Conservation (phyloP, 2,329 filamentous ascomycete genomes). For the Ophiostoma australiae region DNA sequence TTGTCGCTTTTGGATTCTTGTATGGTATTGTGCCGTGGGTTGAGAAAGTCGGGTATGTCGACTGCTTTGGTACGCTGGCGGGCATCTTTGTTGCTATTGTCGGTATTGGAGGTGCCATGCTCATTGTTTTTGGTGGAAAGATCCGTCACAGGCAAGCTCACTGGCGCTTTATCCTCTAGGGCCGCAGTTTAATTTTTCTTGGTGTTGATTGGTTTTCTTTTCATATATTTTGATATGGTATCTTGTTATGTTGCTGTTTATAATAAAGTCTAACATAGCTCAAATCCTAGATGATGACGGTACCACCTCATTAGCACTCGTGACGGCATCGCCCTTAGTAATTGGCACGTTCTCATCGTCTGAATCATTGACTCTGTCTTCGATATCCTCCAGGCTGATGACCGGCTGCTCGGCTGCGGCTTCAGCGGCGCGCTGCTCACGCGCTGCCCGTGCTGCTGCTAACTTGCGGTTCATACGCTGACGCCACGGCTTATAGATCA, state of each 20-base stretch:
- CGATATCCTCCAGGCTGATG: background rate
- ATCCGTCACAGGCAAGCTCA: conserved; percentile 4
- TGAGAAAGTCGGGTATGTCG: background rate
- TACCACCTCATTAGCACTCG: background rate
- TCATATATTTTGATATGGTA: background rate
- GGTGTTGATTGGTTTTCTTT: background rate
- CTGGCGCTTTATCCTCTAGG: background rate
- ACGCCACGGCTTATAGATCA: conserved; percentile 78
- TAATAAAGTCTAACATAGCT: too few relatives aligned
- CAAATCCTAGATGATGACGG: background rate
- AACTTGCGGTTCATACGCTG: conserved; percentile 38
- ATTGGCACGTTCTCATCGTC: background rate
- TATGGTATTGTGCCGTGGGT: conserved; percentile 43
- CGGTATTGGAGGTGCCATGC: background rate
- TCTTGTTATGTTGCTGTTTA: background rate
- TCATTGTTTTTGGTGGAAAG: background rate
- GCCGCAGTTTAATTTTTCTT: background rate
- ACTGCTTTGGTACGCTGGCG: background rate
- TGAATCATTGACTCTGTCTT: background rate
- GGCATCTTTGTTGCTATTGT: background rate
- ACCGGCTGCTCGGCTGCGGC: background rate
- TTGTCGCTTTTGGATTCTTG: conserved; percentile 45
- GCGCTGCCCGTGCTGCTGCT: background rate
- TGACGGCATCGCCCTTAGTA: background rate
- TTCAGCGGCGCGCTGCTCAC: background rate